A percentile compares a stretch with the other conserved stretches of the same genome.
Evolutionary conservation across 345 rosid genomes (phyloP).

Genomic region (Murraya koenigii): DNA sequence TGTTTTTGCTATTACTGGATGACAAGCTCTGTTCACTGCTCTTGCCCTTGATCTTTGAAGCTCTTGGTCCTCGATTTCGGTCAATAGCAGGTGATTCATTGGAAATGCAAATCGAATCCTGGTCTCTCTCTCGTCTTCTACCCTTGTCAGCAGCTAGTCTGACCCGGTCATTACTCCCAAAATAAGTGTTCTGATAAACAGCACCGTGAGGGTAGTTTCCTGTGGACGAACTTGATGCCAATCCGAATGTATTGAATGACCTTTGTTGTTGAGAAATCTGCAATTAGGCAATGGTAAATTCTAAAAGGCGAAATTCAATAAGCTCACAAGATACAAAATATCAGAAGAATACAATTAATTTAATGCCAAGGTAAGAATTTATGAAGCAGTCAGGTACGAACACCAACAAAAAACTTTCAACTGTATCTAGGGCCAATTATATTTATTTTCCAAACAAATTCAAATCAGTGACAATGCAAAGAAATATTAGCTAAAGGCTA

Average conservation of each 20-base stretch:
- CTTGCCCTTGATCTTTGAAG: slow-evolving; percentile 53
- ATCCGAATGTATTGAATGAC: slow-evolving; percentile 42
- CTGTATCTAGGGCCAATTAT: background rate
- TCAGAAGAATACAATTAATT: background rate
- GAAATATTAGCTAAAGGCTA: background rate
- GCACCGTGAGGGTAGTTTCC: slow-evolving; percentile 46
- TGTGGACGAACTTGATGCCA: slow-evolving; percentile 40
- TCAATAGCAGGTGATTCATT: slow-evolving; percentile 48
- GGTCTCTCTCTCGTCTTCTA: slow-evolving; percentile 56
- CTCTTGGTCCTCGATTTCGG: slow-evolving; percentile 67
- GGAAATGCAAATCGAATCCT: slow-evolving; percentile 33
- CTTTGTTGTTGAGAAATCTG: slow-evolving; percentile 36
- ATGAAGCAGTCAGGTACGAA: background rate
- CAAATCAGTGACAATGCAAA: background rate
- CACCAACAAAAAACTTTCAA: background rate
- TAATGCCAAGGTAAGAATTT: background rate
- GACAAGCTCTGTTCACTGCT: slow-evolving; percentile 29
- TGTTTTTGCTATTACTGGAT: slow-evolving; percentile 32
- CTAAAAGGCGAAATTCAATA: background rate
- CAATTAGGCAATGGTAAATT: background rate
- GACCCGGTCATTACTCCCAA: slow-evolving; percentile 36
- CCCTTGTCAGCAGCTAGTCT: slow-evolving; percentile 42
- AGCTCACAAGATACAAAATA: background rate
- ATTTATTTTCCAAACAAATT: background rate
- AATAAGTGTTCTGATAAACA: slow-evolving; percentile 40